Percentiles rank a stretch among this genome's conserved stretches.
phyloP scores from a whole-genome alignment of 352 stramenopile species.

The Phytophthora nicotianae region DNA sequence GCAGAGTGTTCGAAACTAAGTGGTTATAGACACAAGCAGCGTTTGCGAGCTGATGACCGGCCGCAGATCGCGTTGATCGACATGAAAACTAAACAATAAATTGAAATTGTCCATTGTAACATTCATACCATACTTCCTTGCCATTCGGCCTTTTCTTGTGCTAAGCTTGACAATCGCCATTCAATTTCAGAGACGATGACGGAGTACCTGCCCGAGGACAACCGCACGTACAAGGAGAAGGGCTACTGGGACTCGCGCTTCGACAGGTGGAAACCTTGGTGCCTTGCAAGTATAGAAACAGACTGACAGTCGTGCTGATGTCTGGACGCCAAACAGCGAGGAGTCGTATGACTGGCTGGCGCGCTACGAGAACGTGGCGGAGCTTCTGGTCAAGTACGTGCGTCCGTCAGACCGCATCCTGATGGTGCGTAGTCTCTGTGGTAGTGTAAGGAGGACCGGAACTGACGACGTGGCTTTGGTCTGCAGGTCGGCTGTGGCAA shows the following conservation, averaged over 20 bases:
- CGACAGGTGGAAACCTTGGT: conserved; percentile 31
- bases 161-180: background rate
- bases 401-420: conserved; percentile 48
- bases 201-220: conserved; percentile 50
- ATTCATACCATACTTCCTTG: background rate
- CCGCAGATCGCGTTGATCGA: background rate
- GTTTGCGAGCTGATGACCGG: background rate
- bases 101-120: background rate
- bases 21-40: background rate
- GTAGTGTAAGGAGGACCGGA: background rate
- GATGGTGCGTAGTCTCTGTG: conserved; percentile 33
- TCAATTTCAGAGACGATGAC: conserved; percentile 27
- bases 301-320: conserved; percentile 2
- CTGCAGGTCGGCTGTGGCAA: conserved; percentile 76
- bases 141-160: background rate
- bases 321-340: conserved; percentile 38
- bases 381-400: conserved; percentile 49
- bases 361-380: conserved; percentile 51
- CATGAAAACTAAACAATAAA: background rate
- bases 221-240: conserved; percentile 66
- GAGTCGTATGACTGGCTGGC: conserved; percentile 84
- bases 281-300: background rate
- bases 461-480: conserved; percentile 10
- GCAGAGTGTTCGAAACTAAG: conserved; percentile 16
- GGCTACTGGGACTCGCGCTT: conserved; percentile 83